Percentiles rank a stretch among this genome's conserved stretches.
These are phyloP conservation scores for Martiniozyma asiatica DNA, from an alignment of 1,139 yeast genomes.

Conservation along the genomic window DNA sequence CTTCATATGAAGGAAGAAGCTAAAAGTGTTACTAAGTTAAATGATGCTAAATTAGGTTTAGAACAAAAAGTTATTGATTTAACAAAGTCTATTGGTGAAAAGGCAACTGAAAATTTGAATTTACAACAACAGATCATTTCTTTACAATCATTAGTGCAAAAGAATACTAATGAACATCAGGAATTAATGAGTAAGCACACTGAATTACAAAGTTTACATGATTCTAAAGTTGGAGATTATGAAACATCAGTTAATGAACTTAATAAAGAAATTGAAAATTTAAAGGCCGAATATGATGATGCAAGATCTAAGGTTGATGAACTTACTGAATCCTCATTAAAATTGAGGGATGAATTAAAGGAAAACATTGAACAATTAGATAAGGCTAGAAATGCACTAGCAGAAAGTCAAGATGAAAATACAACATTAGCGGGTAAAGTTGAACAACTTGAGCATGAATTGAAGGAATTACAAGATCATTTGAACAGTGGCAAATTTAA, in stretches of 20 bases:
- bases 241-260: conserved; percentile 38
- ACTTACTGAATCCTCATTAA: conserved; percentile 53
- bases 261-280: conserved; percentile 43
- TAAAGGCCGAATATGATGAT: conserved; percentile 47
- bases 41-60: conserved; percentile 83
- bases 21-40: conserved; percentile 77
- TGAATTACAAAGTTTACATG: conserved; percentile 38
- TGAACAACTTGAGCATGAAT: conserved; percentile 43
- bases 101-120: conserved; percentile 69
- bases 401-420: conserved; percentile 56
- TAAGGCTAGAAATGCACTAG: conserved; percentile 47
- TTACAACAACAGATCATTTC: conserved; percentile 50
- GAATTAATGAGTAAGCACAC: conserved; percentile 42
- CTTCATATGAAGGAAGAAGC: conserved; percentile 66
- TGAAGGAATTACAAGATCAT: conserved; percentile 22
- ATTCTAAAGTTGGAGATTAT: conserved; percentile 35
- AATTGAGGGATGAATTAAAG: conserved; percentile 51
- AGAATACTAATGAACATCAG: conserved; percentile 47
- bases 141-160: conserved; percentile 43
- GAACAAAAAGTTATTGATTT: conserved; percentile 94
- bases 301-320: conserved; percentile 55
- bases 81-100: conserved; percentile 69
- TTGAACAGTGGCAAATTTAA: conserved; percentile 13
- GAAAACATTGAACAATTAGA: conserved; percentile 52
- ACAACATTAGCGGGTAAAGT: conserved; percentile 50